Conservation (phyloP, 2,329 filamentous ascomycete genomes). For the Coniochaeta prunicola region DNA sequence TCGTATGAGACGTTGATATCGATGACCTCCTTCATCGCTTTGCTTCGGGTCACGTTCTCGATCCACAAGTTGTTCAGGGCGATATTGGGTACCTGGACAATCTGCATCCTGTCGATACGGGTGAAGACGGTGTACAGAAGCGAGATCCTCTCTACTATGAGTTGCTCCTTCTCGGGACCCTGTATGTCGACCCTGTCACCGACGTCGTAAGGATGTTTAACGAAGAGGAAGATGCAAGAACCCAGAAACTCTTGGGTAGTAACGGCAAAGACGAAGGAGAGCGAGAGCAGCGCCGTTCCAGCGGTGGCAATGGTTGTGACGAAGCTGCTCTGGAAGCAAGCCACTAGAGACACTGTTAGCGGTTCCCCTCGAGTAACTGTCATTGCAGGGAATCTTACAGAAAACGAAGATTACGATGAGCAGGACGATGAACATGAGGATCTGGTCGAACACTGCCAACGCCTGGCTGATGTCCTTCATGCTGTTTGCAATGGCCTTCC, state of each 20-base stretch:
- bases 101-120: slow-evolving; percentile 72
- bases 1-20: slow-evolving; percentile 77
- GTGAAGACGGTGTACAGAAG: slow-evolving; percentile 90
- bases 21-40: slow-evolving; percentile 83
- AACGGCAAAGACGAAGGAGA: slow-evolving; percentile 94
- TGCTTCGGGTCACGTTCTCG: slow-evolving; percentile 86
- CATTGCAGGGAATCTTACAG: slow-evolving; percentile 36
- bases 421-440: slow-evolving; percentile 74
- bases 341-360: slow-evolving; percentile 40
- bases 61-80: slow-evolving; percentile 89
- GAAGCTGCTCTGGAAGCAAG: slow-evolving; percentile 83
- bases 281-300: slow-evolving; percentile 82
- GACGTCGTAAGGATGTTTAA: slow-evolving; percentile 97
- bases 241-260: slow-evolving; percentile 94
- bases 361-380: neutral
- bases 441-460: slow-evolving; percentile 80
- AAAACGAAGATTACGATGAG: slow-evolving; percentile 80
- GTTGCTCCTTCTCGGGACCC: slow-evolving; percentile 47
- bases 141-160: slow-evolving; percentile 89
- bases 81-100: slow-evolving; percentile 78
- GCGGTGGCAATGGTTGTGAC: slow-evolving; percentile 81
- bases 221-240: slow-evolving; percentile 96
- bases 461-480: slow-evolving; percentile 98
- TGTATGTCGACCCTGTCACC: slow-evolving; percentile 85
- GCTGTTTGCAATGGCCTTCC: slow-evolving; percentile 82